Conservation (phyloP, 2,329 filamentous ascomycete genomes). For the Pseudogymnoascus destructans region DNA sequence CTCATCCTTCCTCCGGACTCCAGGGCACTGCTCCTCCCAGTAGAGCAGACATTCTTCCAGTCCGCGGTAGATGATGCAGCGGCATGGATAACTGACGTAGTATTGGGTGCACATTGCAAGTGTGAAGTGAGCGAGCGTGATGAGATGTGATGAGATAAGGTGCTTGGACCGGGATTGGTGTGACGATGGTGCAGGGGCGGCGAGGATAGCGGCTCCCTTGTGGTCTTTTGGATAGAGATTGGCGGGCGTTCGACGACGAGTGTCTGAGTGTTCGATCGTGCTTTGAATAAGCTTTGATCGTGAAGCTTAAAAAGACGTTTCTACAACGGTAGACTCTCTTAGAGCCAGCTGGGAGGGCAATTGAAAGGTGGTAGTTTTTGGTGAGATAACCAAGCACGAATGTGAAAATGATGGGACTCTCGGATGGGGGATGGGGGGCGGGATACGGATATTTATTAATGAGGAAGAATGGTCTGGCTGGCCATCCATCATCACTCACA, state of each 20-base stretch:
- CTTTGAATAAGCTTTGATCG: neutral
- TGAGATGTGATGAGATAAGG: neutral
- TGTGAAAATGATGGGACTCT: neutral
- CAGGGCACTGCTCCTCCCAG: slow-evolving; percentile 7
- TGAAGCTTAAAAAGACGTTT: neutral
- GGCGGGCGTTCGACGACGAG: neutral
- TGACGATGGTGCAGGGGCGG: neutral
- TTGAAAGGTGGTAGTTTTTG: neutral
- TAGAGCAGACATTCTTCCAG: slow-evolving; percentile 8
- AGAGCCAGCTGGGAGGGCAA: neutral
- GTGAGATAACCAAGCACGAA: neutral
- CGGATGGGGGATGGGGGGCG: neutral
- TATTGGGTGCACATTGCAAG: slow-evolving; percentile 18
- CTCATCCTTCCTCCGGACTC: neutral
- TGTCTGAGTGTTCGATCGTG: neutral
- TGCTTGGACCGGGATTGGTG: neutral
- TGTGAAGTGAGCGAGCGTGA: neutral
- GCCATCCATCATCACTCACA: neutral
- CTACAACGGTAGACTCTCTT: neutral
- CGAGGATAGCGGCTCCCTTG: neutral
- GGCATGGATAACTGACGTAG: slow-evolving; percentile 23
- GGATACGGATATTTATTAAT: neutral
- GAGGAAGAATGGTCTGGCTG: neutral
- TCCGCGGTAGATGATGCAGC: neutral
- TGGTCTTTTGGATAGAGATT: neutral